These are phyloP conservation scores for Penicillium paneum DNA, from an alignment of 2,329 filamentous ascomycete species.

Conservation along the genomic window DNA sequence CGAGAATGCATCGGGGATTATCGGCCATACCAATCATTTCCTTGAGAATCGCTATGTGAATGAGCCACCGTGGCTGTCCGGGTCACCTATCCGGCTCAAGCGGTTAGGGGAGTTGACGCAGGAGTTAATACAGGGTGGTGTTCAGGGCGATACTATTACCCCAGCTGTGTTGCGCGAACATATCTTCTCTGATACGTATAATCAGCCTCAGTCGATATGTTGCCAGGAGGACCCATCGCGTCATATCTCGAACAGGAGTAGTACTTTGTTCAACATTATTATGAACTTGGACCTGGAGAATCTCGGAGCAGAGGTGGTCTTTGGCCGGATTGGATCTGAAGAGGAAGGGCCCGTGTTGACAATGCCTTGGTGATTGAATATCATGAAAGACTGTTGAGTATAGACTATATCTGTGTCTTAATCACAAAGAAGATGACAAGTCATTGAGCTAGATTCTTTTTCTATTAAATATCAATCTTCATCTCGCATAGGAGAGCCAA, in stretches of 20 bases:
- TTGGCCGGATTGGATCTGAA: conserved; percentile 30
- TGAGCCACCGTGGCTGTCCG: conserved; percentile 33
- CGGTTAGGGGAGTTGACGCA: conserved; percentile 25
- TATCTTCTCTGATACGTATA: conserved; percentile 39
- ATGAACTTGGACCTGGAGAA: conserved; percentile 30
- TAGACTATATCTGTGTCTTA: neutral
- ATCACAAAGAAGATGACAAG: neutral
- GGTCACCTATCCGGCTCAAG: conserved; percentile 33
- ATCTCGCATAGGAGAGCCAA: neutral
- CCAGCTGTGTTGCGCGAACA: conserved; percentile 26
- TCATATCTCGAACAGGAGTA: conserved; percentile 29
- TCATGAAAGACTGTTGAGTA: neutral
- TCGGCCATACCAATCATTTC: conserved; percentile 49
- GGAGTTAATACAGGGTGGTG: conserved; percentile 20
- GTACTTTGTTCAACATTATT: conserved; percentile 39
- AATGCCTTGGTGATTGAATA: conserved; percentile 27
- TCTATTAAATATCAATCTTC: no score
- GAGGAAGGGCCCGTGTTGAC: conserved; percentile 26
- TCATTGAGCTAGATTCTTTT: neutral
- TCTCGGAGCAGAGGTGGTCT: conserved; percentile 34
- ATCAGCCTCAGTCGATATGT: conserved; percentile 38
- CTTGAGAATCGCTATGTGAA: conserved; percentile 33
- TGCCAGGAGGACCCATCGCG: conserved; percentile 29
- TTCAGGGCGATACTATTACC: conserved; percentile 23
- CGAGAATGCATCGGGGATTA: conserved; percentile 32